These are phyloP conservation scores for Lodderomyces elongisporus DNA, from an alignment of 1,139 yeast genomes.

Conservation along the genomic window DNA sequence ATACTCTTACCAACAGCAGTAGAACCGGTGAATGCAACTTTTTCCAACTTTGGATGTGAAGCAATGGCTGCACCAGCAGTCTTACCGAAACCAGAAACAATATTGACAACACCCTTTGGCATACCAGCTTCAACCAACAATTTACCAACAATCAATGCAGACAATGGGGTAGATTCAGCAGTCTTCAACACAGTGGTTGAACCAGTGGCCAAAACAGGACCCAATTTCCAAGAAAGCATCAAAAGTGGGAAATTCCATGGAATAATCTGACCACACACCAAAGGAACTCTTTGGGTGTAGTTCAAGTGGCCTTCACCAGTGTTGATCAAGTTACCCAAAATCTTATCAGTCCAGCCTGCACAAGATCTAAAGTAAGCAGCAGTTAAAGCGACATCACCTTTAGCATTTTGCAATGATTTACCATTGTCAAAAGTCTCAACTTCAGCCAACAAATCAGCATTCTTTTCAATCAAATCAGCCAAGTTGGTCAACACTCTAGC, in stretches of 20 bases:
- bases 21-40: conserved; percentile 84
- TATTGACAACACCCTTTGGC: conserved; percentile 76
- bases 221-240: conserved; percentile 83
- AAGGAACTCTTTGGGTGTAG: conserved; percentile 58
- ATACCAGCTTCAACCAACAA: conserved; percentile 65
- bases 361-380: conserved; percentile 63
- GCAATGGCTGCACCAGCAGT: conserved; percentile 73
- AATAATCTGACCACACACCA: conserved; percentile 76
- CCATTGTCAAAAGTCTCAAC: conserved; percentile 81
- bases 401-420: conserved; percentile 55
- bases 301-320: conserved; percentile 59
- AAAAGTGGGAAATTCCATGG: conserved; percentile 89
- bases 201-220: conserved; percentile 80
- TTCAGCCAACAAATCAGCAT: conserved; percentile 55
- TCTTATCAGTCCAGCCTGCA: conserved; percentile 84
- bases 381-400: conserved; percentile 58
- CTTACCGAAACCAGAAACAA: conserved; percentile 74
- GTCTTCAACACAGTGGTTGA: conserved; percentile 76
- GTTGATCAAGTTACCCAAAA: conserved; percentile 62
- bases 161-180: conserved; percentile 80
- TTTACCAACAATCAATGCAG: conserved; percentile 62
- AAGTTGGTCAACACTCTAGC: conserved; percentile 49
- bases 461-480: conserved; percentile 59
- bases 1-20: conserved; percentile 76
- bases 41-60: conserved; percentile 62